A percentile compares a stretch with the other conserved stretches of the same genome.
Conservation (phyloP, 2,329 filamentous ascomycete species). For the Alternaria tenuissima region DNA sequence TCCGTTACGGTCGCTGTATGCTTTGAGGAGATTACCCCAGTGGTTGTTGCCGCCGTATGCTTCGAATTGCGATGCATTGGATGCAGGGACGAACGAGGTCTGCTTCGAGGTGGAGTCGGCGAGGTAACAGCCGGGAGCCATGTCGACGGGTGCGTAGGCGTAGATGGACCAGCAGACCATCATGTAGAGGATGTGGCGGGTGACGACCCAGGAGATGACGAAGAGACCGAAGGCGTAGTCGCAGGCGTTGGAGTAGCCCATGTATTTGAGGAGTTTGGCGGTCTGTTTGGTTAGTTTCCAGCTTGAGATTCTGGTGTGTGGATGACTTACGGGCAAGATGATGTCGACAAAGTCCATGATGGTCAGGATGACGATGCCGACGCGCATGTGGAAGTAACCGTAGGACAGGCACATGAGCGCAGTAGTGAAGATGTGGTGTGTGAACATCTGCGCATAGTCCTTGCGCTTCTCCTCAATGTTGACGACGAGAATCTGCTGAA, state of each 20-base stretch:
- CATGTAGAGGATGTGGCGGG: slow-evolving; percentile 82
- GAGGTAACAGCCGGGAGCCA: slow-evolving; percentile 75
- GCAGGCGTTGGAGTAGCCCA: slow-evolving; percentile 77
- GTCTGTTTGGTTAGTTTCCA: slow-evolving; percentile 60
- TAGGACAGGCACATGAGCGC: slow-evolving; percentile 83
- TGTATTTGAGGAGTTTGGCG: slow-evolving; percentile 91
- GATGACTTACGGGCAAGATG: slow-evolving; percentile 72
- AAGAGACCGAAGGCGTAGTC: slow-evolving; percentile 87
- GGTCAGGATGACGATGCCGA: slow-evolving; percentile 87
- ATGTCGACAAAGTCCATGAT: slow-evolving; percentile 95
- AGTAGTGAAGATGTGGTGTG: slow-evolving; percentile 91
- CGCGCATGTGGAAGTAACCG: slow-evolving; percentile 83
- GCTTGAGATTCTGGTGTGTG: background rate
- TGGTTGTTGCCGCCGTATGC: slow-evolving; percentile 54
- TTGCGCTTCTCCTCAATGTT: slow-evolving; percentile 94
- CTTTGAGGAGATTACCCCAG: slow-evolving; percentile 71
- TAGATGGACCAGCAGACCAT: slow-evolving; percentile 85
- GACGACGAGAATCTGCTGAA: slow-evolving; percentile 93
- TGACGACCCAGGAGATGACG: slow-evolving; percentile 82
- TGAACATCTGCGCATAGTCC: slow-evolving; percentile 95
- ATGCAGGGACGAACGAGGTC: slow-evolving; percentile 58
- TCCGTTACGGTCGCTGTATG: slow-evolving; percentile 75
- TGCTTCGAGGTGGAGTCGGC: slow-evolving; percentile 57
- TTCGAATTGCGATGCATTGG: slow-evolving; percentile 56
- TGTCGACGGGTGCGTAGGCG: slow-evolving; percentile 67